Base-by-base conservation (phyloP, 441 rosid species). In the Adansonia rubrostipa region DNA sequence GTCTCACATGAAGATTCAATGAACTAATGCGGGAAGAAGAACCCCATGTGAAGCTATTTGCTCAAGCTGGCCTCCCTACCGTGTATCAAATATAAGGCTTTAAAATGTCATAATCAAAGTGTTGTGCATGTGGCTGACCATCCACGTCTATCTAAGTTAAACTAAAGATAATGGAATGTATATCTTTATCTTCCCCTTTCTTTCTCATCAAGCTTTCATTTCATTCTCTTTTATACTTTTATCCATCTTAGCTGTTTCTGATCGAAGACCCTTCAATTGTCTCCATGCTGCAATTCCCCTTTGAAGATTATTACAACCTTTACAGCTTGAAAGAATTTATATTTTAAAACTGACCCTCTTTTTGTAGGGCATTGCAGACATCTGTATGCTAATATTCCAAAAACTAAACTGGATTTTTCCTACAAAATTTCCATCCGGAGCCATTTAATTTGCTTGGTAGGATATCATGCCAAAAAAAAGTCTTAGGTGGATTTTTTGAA, bases 241-340 rank as follows among this genome's bases (percentile, higher is more conserved):
- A 17, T 58, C 50, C n/a, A 14, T 61, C 77, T 73, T 73, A 57
- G 54, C 68, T 20, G 77, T 74, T 20, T 33, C 68, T 15, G 15
- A 67, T 67, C 42, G 73, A 80, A 40, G 24, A 10, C 19, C 71
- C 56, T 79, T 76, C 10, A 17, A 40, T 51, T 53, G 65, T 74
- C 63, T 77, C 76, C 76, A 54, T 60, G 73, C 53, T 75, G 56
- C 67, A 51, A 24, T 22, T 66, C 60, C 11, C n/a, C 54, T 45
- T 53, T 22, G 15, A 75, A 64, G 67, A 80, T 72, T 10, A 6
- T 51, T 66, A 48, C n/a, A 28, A 64, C 76, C 84, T 81, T 82
- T 83, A 78, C 86, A 84, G 87, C 79, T 75, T 68, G 28, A 58
- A 71, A 65, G 62, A 71, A 71, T 9, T 57, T 45, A 48, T 13